Evolutionary conservation across 2,329 filamentous ascomycete species (phyloP), one percentile per base, ranked within the genome.

Genomic region (Phaeosphaeriaceae sp.): DNA sequence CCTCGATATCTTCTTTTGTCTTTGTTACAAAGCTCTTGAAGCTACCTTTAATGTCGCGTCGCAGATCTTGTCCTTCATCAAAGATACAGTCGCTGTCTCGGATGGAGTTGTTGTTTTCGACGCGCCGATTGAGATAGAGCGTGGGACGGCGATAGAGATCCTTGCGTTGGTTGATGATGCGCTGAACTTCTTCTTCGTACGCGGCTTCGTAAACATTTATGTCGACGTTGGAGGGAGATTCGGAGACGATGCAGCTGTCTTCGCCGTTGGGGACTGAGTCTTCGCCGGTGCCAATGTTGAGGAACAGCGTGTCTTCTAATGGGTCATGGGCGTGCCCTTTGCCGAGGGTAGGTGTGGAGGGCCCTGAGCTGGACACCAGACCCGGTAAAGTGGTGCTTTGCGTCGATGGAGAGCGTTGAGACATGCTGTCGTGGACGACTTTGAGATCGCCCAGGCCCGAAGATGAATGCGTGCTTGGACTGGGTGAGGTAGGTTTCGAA

Each of bases 191-290:
- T 60, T 91, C 87, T 71, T 92, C 88, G 74, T 97, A 97, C 0
- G 94, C 94, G 0, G 86, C 88, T 75, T 97, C 92, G 76, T 97
- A 97, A 58, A 98, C 90, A 72, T 95, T 89, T 68, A 92, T 92
- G 60, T 96, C 93, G 6, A 92, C 91, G 1, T 89, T 90, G 0
- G 90, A 90, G 2, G 94, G 94, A 1, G 92, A 96, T 77, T 97
- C 93, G 28, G 91, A 92, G 43, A 97, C 89, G 4, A 90, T 75
- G 22, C 84, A 71, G 71, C 74, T 48, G 22, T 77, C 73, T 42
- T 73, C 69, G 57, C 8, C 64, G 56, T 6, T 76, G 66, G 30
- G 11, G n/a, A 74, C 68, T 19, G 81, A 81, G 2, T 84, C 82
- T 47, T 70, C 70, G 32, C 89, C 89, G 0, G 88, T 87, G 17